Evolutionary conservation across 176 grass and related monocot species (phyloP), one percentile per base, ranked within the genome.

Genomic region (Lolium multiflorum): DNA sequence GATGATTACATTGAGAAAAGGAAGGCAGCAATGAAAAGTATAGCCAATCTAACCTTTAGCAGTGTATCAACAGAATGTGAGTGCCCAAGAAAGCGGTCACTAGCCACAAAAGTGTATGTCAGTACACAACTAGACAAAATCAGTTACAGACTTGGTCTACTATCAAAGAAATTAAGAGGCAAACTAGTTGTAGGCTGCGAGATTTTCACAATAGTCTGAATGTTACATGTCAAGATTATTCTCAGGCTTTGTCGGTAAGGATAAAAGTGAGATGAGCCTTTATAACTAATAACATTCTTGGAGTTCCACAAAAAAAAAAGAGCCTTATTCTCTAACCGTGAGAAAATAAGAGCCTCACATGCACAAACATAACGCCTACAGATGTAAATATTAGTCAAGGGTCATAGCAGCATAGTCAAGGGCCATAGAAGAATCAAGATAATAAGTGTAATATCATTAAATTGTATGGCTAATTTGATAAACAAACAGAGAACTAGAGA

Each of bases 71-170:
- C 87, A 56, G 90, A 98, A 55, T 92, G 88, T 24, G 92, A 80
- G 67, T 98, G 94, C n/a, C 97, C 97, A 76, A 96, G 85, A 78
- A 96, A 98, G 58, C 97, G 92, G 66, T 98, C 97, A 96, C 94
- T 98, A 51, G 39, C 52, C 71, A 86, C 41, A 87, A 76, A 91
- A 71, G 22, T 65, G 70, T 52, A 43, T 46, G 65, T 76, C 76
- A 93, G 81, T 63, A 71, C 52, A 38, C 22, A 65, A 60, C 54
- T 59, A 76, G 43, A 80, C 0, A 12, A 75, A 82, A 81, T 52
- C 15, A 24, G 39, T 57, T 75, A 35, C 18, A 66, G 9, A 67
- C 12, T 73, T 17, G 11, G 3, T 70, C 20, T 16, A 60, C 41
- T 26, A 79, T 71, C 28, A 67, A 17, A 50, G 4, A 64, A 79